Conservation (phyloP, 306 rosid species). For the Gillenia trifoliata region DNA sequence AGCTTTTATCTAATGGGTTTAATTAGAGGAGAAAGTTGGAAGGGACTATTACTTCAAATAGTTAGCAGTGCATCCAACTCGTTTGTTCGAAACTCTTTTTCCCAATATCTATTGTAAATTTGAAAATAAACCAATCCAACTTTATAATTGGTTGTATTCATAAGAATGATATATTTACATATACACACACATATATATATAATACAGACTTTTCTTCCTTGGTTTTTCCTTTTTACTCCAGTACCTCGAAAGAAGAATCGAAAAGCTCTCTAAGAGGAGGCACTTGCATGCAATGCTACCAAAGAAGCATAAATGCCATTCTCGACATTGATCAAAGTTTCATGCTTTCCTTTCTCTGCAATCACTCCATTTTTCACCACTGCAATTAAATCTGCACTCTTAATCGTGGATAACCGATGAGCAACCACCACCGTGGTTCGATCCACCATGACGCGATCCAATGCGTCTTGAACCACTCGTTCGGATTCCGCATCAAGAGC, state of each 20-base stretch:
- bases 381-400: slow-evolving; percentile 53
- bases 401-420: slow-evolving; percentile 57
- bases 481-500: slow-evolving; percentile 79
- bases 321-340: slow-evolving; percentile 15
- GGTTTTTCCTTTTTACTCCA: too few relatives aligned
- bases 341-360: slow-evolving; percentile 35
- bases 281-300: slow-evolving; percentile 22
- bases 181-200: too few relatives aligned
- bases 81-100: too few relatives aligned
- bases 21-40: too few relatives aligned
- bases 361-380: slow-evolving; percentile 58
- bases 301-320: slow-evolving; percentile 30
- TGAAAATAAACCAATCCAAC: too few relatives aligned
- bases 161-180: too few relatives aligned
- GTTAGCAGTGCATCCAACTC: too few relatives aligned
- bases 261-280: slow-evolving; percentile 18
- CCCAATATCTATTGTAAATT: too few relatives aligned
- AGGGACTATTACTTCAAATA: too few relatives aligned
- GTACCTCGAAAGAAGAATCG: background rate
- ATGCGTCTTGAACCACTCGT: slow-evolving; percentile 61
- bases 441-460: slow-evolving; percentile 51
- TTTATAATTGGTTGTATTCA: too few relatives aligned
- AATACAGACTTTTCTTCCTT: background rate
- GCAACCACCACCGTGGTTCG: slow-evolving; percentile 68
- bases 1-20: background rate